Base-by-base conservation (phyloP, 345 rosid species). In the Viola odorata region DNA sequence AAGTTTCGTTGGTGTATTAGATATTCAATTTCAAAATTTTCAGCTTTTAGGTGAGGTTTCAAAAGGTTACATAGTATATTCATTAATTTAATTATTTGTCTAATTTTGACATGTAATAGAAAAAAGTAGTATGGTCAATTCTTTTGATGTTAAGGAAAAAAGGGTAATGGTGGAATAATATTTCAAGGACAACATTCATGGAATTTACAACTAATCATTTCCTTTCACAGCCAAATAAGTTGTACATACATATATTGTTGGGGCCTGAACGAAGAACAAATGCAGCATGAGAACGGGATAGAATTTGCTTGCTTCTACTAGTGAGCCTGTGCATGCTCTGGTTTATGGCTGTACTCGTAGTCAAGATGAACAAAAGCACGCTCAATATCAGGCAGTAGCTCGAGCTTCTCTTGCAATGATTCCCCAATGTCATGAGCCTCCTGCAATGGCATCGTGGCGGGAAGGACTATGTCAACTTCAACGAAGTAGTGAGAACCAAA, bases 331-430 rank as follows among this genome's bases (percentile, higher is more conserved):
- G 89, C 91, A 44, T 94, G 99, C 80, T 94, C 99, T 0, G 97
- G 99, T 73, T 82, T 94, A 85, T 94, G 99, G 37, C 83, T 77
- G 75, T 64, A 94, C 79, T 94, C 99, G 8, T 94, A 94, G 63
- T 94, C 99, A 13, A 94, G 97, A 74, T 94, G 97, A 69, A 94
- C 99, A 69, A 94, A 94, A 49, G 97, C 99, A 0, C 99, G 79
- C 75, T 94, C 99, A 0, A 90, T 91, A 68, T 90, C 97, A 0
- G 86, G 85, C 60, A 94, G 81, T 54, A 69, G 84, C 79, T 90
- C 97, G 0, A 94, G 92, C 84, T 90, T 90, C 77, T 86, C 99
- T 75, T 94, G 97, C 61, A 94, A 67, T 4, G 88, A 70, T 60
- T 94, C 99, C 12, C 99, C 97, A 0, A 90, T 94, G 57, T 94